A percentile compares a stretch with the other conserved stretches of the same genome.
These are phyloP conservation scores for Dicorynia guianensis DNA, from an alignment of 306 rosid genomes.

Conservation along the genomic window DNA sequence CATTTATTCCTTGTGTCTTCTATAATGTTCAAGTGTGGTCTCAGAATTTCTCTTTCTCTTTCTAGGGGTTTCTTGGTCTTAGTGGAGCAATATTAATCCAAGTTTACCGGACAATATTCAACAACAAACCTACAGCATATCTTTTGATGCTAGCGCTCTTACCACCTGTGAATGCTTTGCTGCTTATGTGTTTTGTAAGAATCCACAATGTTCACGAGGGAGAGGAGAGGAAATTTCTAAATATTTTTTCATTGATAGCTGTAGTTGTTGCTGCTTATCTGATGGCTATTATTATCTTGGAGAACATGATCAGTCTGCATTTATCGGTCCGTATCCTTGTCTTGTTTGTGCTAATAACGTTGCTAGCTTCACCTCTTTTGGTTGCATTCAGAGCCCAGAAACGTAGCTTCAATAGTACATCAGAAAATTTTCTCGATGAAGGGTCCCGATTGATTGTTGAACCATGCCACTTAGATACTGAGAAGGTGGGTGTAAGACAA, in stretches of 20 bases:
- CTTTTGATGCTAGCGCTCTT: constrained; percentile 76
- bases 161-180: constrained; percentile 58
- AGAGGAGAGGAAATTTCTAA: constrained; percentile 69
- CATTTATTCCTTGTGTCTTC: constrained; percentile 32
- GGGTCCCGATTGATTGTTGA: constrained; percentile 42
- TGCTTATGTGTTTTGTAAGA: constrained; percentile 78
- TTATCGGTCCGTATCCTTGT: constrained; percentile 42
- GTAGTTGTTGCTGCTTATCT: constrained; percentile 67
- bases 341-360: constrained; percentile 51
- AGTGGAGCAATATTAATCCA: constrained; percentile 87
- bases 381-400: constrained; percentile 61
- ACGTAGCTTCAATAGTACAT: constrained; percentile 25
- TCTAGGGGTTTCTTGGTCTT: constrained; percentile 86
- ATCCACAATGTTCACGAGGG: constrained; percentile 50
- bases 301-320: constrained; percentile 54
- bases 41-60: constrained; percentile 10
- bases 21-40: constrained; percentile 24
- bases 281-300: constrained; percentile 64
- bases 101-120: constrained; percentile 58
- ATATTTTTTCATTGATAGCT: constrained; percentile 62
- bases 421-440: constrained; percentile 38
- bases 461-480: constrained; percentile 2
- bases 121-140: constrained; percentile 59
- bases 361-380: constrained; percentile 65
- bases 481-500: constrained; percentile 34